phyloP scores from a whole-genome alignment of 768 basidiomycete genomes.

The Lactarius deliciosus region DNA sequence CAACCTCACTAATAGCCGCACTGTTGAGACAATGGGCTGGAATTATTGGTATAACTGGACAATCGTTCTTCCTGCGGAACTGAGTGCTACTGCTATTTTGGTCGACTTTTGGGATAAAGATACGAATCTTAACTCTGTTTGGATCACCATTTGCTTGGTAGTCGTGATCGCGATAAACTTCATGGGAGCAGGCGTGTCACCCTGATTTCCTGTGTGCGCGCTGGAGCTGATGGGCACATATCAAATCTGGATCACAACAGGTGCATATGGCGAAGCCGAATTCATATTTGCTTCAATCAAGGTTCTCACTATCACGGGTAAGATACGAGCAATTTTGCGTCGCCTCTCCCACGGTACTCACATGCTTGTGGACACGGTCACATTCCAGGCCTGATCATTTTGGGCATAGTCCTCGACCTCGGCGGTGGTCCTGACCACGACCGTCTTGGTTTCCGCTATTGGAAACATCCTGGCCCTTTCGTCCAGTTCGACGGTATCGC shows the following conservation, averaged over 20 bases:
- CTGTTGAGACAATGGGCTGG: slow-evolving; percentile 43
- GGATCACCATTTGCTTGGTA: slow-evolving; percentile 75
- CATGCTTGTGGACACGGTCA: slow-evolving; percentile 11
- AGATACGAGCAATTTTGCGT: background rate
- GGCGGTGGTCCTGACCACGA: slow-evolving; percentile 87
- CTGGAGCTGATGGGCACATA: background rate
- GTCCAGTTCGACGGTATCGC: slow-evolving; percentile 62
- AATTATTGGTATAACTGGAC: slow-evolving; percentile 62
- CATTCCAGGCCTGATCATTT: slow-evolving; percentile 44
- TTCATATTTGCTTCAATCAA: slow-evolving; percentile 91
- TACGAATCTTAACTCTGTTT: slow-evolving; percentile 64
- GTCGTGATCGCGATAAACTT: slow-evolving; percentile 51
- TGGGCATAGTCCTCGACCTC: slow-evolving; percentile 72
- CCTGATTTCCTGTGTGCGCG: background rate
- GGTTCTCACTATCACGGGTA: slow-evolving; percentile 76
- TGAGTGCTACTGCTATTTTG: slow-evolving; percentile 72
- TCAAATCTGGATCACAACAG: slow-evolving; percentile 35
- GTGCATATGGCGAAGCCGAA: slow-evolving; percentile 81
- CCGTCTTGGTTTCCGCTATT: slow-evolving; percentile 69
- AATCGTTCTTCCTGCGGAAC: slow-evolving; percentile 68
- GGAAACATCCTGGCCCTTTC: slow-evolving; percentile 89
- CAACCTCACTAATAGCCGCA: background rate
- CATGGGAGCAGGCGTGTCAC: slow-evolving; percentile 22
- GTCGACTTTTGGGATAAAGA: slow-evolving; percentile 68
- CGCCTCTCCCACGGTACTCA: slow-evolving; percentile 46